phyloP scores from a whole-genome alignment of 768 basidiomycete species.

The Tricholoma saponaceum region DNA sequence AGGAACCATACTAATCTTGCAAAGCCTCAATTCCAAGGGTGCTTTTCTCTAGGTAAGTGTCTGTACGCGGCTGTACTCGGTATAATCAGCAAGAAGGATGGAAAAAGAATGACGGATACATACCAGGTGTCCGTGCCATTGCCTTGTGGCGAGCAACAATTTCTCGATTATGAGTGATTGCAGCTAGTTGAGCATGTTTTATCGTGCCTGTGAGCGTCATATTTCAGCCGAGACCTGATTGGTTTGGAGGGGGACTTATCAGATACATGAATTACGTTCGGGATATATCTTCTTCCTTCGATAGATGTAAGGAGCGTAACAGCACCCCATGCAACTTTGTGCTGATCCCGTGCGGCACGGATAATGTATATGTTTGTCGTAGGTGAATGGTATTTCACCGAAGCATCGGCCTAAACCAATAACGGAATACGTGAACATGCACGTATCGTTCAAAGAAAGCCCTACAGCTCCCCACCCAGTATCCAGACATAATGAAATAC shows the following conservation, averaged over 20 bases:
- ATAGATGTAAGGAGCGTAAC: slow-evolving; percentile 60
- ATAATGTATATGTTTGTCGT: slow-evolving; percentile 81
- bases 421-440: too few relatives aligned
- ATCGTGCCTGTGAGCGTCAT: too few relatives aligned
- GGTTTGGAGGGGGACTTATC: slow-evolving; percentile 42
- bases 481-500: slow-evolving; percentile 77
- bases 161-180: slow-evolving; percentile 68
- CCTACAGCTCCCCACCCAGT: slow-evolving; percentile 83
- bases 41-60: slow-evolving; percentile 52
- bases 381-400: slow-evolving; percentile 87
- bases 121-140: slow-evolving; percentile 48
- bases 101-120: slow-evolving; percentile 13
- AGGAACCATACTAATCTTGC: slow-evolving; percentile 44
- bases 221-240: too few relatives aligned
- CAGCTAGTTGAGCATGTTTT: slow-evolving; percentile 77
- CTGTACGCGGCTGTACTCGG: slow-evolving; percentile 43
- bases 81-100: neutral
- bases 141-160: slow-evolving; percentile 66
- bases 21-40: slow-evolving; percentile 59
- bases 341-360: slow-evolving; percentile 79
- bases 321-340: slow-evolving; percentile 76
- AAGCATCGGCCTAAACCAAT: too few relatives aligned
- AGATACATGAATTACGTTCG: slow-evolving; percentile 77
- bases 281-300: slow-evolving; percentile 58
- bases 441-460: slow-evolving; percentile 65